Conservation (phyloP, 169 alveolate species). For the Eimeria tenella region DNA sequence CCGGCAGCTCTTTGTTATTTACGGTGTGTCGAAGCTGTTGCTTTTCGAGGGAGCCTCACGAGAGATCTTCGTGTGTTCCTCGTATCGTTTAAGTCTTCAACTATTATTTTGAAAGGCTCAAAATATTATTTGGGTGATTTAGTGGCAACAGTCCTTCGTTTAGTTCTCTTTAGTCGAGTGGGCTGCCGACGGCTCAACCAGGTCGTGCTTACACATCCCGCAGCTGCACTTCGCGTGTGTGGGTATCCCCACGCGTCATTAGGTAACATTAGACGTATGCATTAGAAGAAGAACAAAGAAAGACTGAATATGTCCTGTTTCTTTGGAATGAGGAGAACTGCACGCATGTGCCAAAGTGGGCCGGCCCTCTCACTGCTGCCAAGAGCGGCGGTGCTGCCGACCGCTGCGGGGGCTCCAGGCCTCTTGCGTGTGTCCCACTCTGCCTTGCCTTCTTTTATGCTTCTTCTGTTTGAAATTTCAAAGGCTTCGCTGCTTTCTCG, state of each 20-base stretch:
- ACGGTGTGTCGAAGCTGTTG: too few relatives aligned
- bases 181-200: neutral
- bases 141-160: neutral
- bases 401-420: slow-evolving; percentile 59
- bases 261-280: too few relatives aligned
- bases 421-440: slow-evolving; percentile 7
- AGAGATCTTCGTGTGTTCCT: too few relatives aligned
- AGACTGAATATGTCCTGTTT: neutral
- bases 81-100: too few relatives aligned
- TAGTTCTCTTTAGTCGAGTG: neutral
- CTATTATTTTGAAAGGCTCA: too few relatives aligned
- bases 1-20: too few relatives aligned
- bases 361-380: slow-evolving; percentile 59
- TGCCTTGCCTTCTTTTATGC: slow-evolving; percentile 13
- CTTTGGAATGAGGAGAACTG: neutral
- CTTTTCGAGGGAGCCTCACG: too few relatives aligned
- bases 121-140: neutral
- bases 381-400: slow-evolving; percentile 70
- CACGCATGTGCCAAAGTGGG: slow-evolving; percentile 19
- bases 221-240: neutral
- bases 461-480: slow-evolving; percentile 56
- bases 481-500: slow-evolving; percentile 53
- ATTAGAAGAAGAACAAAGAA: too few relatives aligned
- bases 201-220: neutral
- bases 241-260: too few relatives aligned